A percentile compares a stretch with the other conserved stretches of the same genome.
These are phyloP conservation scores for Flaveria bidentis DNA, from an alignment of 129 eudicot species.

Conservation along the genomic window DNA sequence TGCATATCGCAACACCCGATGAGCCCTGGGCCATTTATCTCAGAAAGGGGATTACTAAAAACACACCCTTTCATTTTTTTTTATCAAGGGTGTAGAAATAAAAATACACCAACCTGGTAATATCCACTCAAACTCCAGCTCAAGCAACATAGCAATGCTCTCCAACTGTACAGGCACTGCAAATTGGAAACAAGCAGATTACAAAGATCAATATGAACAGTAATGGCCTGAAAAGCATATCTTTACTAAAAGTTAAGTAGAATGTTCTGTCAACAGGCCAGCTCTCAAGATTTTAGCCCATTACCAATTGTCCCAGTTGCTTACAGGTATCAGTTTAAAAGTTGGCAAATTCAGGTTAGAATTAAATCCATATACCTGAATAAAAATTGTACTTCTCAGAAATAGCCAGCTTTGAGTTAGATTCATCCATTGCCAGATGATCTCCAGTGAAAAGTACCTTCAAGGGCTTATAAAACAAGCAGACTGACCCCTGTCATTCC, in stretches of 20 bases:
- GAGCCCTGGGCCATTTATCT: not conserved
- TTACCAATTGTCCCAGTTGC: not conserved
- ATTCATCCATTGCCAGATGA: conserved; percentile 51
- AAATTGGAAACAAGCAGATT: conserved; percentile 9
- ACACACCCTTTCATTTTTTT: not conserved
- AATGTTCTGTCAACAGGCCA: not conserved
- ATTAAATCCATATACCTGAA: conserved; percentile 47
- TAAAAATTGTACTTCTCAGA: conserved; percentile 50
- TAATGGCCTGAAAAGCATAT: not conserved
- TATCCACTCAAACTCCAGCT: conserved; percentile 65
- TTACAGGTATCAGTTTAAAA: not conserved
- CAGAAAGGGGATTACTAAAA: not conserved
- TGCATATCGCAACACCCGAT: not conserved
- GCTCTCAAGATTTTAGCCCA: not conserved
- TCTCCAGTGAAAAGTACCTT: conserved; percentile 75
- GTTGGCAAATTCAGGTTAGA: not conserved
- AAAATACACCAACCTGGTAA: conserved; percentile 54
- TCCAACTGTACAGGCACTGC: conserved; percentile 59
- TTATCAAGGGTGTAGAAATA: not conserved
- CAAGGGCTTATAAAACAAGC: conserved; percentile 65
- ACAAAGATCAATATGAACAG: not conserved
- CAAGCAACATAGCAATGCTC: conserved; percentile 54
- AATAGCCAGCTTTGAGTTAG: conserved; percentile 27
- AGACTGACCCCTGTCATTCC: conserved; percentile 61
- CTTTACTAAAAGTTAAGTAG: not conserved